Conservation (phyloP, 2,329 filamentous ascomycete genomes). For the Aspergillus ochraceus region DNA sequence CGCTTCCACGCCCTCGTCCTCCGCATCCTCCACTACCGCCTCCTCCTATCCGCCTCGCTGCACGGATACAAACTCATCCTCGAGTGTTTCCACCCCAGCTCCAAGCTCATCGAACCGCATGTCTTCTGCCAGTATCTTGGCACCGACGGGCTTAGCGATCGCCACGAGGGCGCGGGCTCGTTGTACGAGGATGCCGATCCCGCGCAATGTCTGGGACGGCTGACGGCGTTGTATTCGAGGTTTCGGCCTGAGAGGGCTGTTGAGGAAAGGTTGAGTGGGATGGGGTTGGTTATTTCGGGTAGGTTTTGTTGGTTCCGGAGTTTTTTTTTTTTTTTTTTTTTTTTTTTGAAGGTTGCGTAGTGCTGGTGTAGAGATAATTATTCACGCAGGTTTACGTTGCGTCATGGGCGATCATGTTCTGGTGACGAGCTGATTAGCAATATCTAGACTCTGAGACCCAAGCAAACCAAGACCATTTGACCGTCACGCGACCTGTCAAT, state of each 20-base stretch:
- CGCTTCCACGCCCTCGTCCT: slow-evolving; percentile 64
- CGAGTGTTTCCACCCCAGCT: slow-evolving; percentile 74
- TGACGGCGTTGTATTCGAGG: slow-evolving; percentile 65
- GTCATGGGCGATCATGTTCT: neutral
- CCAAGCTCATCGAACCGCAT: slow-evolving; percentile 67
- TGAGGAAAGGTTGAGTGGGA: slow-evolving; percentile 28
- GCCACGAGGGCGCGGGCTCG: slow-evolving; percentile 41
- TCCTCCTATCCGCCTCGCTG: slow-evolving; percentile 59
- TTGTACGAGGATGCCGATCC: slow-evolving; percentile 34
- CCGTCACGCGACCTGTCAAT: slow-evolving; percentile 60
- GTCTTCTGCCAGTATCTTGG: slow-evolving; percentile 68
- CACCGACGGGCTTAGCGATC: slow-evolving; percentile 58
- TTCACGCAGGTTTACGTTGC: neutral
- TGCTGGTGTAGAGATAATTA: neutral
- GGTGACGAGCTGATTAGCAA: neutral
- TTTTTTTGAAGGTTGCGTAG: neutral
- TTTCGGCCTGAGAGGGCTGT: slow-evolving; percentile 66
- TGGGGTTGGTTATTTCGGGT: slow-evolving; percentile 14
- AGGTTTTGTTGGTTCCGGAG: slow-evolving; percentile 2
- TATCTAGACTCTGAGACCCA: slow-evolving; percentile 8
- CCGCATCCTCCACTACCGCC: slow-evolving; percentile 64
- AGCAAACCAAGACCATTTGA: neutral
- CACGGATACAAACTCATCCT: slow-evolving; percentile 68
- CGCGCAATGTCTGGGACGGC: slow-evolving; percentile 41
- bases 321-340: neutral